A percentile compares a stretch with the other conserved stretches of the same genome.
These are phyloP conservation scores for Ogataea wickerhamii DNA, from an alignment of 805 yeast genomes.

Conservation along the genomic window DNA sequence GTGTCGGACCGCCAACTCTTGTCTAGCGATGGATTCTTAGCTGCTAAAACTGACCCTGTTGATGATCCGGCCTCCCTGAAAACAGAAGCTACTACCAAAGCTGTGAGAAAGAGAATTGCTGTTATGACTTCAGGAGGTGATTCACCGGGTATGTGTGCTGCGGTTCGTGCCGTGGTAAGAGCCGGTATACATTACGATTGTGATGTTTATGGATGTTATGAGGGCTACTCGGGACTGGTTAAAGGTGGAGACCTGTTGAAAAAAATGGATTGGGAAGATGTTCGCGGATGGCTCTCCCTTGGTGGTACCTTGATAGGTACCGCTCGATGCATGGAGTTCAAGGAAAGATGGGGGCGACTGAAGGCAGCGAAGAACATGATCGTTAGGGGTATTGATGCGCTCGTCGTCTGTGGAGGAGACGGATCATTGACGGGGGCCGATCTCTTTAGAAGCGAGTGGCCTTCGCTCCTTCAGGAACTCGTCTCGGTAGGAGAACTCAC, in stretches of 20 bases:
- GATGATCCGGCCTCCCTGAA: slow-evolving; percentile 7
- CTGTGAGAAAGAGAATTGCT: slow-evolving; percentile 50
- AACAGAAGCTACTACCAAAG: neutral
- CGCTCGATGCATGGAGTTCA: slow-evolving; percentile 85
- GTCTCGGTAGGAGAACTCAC: slow-evolving; percentile 53
- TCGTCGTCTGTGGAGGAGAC: slow-evolving; percentile 97
- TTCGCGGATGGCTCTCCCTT: slow-evolving; percentile 84
- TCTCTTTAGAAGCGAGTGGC: slow-evolving; percentile 92
- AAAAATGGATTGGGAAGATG: slow-evolving; percentile 89
- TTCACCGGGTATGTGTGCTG: slow-evolving; percentile 98
- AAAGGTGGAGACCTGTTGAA: slow-evolving; percentile 74
- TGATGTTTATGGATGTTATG: slow-evolving; percentile 86
- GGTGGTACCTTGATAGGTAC: slow-evolving; percentile 98
- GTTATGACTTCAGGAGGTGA: slow-evolving; percentile 99
- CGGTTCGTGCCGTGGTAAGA: slow-evolving; percentile 92
- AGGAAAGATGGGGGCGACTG: slow-evolving; percentile 81
- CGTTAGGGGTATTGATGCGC: slow-evolving; percentile 84
- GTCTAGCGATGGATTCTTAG: slow-evolving; percentile 8
- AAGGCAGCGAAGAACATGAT: slow-evolving; percentile 82
- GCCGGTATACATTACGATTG: slow-evolving; percentile 85
- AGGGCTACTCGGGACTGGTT: slow-evolving; percentile 93
- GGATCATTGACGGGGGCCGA: slow-evolving; percentile 99
- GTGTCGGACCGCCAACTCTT: slow-evolving; percentile 21
- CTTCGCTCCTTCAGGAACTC: slow-evolving; percentile 74
- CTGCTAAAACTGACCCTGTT: neutral